These are phyloP conservation scores for Coemansia reversa DNA, from an alignment of 192 early-diverging fungal genomes.

Conservation along the genomic window DNA sequence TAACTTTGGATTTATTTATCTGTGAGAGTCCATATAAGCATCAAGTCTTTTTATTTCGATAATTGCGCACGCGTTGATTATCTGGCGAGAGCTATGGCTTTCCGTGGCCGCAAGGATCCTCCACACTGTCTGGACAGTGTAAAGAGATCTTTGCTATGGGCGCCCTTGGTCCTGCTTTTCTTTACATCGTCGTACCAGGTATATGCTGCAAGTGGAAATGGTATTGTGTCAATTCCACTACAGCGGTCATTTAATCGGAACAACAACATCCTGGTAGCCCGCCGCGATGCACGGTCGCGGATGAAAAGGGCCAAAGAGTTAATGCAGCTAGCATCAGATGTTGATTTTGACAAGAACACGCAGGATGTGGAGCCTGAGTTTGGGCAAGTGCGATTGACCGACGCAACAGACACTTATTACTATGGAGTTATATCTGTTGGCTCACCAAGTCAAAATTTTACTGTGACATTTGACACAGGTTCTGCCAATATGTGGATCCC, in stretches of 20 bases:
- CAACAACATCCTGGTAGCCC: slow-evolving; percentile 50
- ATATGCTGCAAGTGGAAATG: background rate
- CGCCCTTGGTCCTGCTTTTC: slow-evolving; percentile 18
- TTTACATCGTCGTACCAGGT: slow-evolving; percentile 7
- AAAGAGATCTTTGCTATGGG: slow-evolving; percentile 8
- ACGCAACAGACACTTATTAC: slow-evolving; percentile 56
- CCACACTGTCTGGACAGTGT: background rate
- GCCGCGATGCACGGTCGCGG: slow-evolving; percentile 27
- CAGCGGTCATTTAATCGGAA: slow-evolving; percentile 53
- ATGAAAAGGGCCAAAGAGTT: slow-evolving; percentile 20
- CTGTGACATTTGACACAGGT: slow-evolving; percentile 72
- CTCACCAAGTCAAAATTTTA: slow-evolving; percentile 65
- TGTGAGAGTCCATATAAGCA: background rate
- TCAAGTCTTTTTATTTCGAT: background rate
- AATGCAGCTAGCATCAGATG: slow-evolving; percentile 44
- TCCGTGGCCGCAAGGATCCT: too few species aligned
- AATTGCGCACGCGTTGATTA: background rate
- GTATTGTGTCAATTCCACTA: slow-evolving; percentile 35
- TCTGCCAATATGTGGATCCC: slow-evolving; percentile 71
- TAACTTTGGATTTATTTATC: slow-evolving; percentile 1
- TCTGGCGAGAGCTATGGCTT: slow-evolving; percentile 7
- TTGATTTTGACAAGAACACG: slow-evolving; percentile 48
- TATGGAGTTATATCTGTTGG: slow-evolving; percentile 63
- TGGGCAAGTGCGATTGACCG: slow-evolving; percentile 48
- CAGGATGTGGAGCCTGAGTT: slow-evolving; percentile 51